Evolutionary conservation across 164 flowering plant genomes (phyloP).

Genomic region (Taxillus chinensis): DNA sequence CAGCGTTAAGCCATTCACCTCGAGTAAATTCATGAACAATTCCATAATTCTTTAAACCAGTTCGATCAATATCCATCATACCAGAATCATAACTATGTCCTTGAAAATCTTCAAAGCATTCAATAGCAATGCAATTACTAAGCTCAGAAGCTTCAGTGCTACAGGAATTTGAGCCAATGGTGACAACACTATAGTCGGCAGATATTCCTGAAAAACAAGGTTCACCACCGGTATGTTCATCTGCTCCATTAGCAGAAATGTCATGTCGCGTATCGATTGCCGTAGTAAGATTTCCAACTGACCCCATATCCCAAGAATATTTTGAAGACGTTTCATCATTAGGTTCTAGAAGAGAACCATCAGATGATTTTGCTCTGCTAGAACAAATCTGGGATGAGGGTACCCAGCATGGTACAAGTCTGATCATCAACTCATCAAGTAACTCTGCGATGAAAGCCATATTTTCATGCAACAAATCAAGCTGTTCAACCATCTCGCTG

Average conservation of each 20-base stretch:
- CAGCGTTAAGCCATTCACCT: not conserved
- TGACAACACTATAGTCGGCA: slow-evolving; percentile 13
- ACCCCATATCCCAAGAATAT: slow-evolving; percentile 13
- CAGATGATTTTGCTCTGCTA: slow-evolving; percentile 8
- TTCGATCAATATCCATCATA: slow-evolving; percentile 9
- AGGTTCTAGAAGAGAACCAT: slow-evolving; percentile 7
- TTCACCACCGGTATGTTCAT: slow-evolving; percentile 16
- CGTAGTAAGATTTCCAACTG: not conserved
- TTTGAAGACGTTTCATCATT: slow-evolving; percentile 9
- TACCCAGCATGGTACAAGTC: slow-evolving; percentile 41
- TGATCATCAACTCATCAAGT: slow-evolving; percentile 45
- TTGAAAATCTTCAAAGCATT: slow-evolving; percentile 2
- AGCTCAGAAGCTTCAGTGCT: slow-evolving; percentile 4
- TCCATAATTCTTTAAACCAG: slow-evolving; percentile 1
- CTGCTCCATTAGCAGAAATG: slow-evolving; percentile 9
- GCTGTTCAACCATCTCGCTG: slow-evolving; percentile 72
- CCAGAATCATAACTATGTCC: slow-evolving; percentile 11
- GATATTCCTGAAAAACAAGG: slow-evolving; percentile 26
- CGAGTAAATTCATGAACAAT: not conserved
- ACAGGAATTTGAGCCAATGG: slow-evolving; percentile 4
- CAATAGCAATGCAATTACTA: slow-evolving; percentile 7
- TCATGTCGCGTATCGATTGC: slow-evolving; percentile 8
- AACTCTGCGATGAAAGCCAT: slow-evolving; percentile 46
- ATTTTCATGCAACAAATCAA: slow-evolving; percentile 41
- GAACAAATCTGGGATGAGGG: slow-evolving; percentile 18